A percentile compares a stretch with the other conserved stretches of the same genome.
phyloP scores from a whole-genome alignment of 2,329 filamentous ascomycete genomes.

The Cladosporium colombiae region DNA sequence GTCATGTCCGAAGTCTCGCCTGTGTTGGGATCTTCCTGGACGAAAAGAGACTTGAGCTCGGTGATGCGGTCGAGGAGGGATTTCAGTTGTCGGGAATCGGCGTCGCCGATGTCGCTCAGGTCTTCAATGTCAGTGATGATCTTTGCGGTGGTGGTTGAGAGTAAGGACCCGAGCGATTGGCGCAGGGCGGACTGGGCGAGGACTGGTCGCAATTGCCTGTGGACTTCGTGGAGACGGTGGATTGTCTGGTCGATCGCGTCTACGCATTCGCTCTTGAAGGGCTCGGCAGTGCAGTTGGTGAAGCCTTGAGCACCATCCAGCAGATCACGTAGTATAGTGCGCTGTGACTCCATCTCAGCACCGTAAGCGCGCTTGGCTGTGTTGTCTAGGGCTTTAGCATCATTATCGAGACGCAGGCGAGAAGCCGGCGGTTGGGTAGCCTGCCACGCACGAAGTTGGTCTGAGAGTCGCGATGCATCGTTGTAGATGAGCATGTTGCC shows the following conservation, averaged over 20 bases:
- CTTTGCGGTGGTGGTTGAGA: constrained; percentile 59
- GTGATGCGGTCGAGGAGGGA: constrained; percentile 58
- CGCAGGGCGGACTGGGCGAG: constrained; percentile 61
- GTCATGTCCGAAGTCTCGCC: constrained; percentile 53
- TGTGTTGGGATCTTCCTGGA: constrained; percentile 43
- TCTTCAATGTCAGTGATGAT: constrained; percentile 64
- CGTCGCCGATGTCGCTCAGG: constrained; percentile 63
- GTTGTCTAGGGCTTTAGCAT: constrained; percentile 57
- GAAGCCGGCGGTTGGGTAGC: constrained; percentile 45
- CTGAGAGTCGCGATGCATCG: constrained; percentile 60
- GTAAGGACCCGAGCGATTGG: constrained; percentile 62
- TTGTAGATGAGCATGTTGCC: constrained; percentile 68
- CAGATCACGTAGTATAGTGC: constrained; percentile 62
- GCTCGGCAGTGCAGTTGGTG: constrained; percentile 58
- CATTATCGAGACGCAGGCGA: constrained; percentile 52
- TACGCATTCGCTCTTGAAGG: constrained; percentile 62
- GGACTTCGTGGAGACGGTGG: constrained; percentile 58
- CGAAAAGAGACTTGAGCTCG: constrained; percentile 59
- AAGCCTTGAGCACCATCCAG: constrained; percentile 66
- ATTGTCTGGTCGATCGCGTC: constrained; percentile 60
- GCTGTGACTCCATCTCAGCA: constrained; percentile 65
- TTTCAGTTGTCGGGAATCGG: constrained; percentile 61
- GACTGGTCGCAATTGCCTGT: constrained; percentile 58
- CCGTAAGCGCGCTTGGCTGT: constrained; percentile 64
- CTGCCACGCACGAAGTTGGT: constrained; percentile 53